Conservation (phyloP, 2,329 filamentous ascomycete genomes). For the Monilinia fructicola region DNA sequence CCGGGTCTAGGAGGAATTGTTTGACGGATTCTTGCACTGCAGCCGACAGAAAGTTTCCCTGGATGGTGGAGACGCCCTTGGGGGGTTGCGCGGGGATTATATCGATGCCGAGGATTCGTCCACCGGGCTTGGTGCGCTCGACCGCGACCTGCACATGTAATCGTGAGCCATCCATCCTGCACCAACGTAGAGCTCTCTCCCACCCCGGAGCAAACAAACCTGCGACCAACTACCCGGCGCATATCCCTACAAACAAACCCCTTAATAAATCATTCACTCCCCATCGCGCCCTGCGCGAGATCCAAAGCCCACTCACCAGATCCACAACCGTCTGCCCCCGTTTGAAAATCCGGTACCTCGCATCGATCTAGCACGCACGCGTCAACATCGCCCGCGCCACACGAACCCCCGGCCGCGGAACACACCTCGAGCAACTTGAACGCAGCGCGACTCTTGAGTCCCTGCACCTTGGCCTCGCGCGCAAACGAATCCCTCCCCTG, state of each 20-base stretch:
- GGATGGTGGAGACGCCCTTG: slow-evolving; percentile 86
- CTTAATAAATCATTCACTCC: slow-evolving; percentile 15
- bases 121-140: slow-evolving; percentile 71
- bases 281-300: neutral
- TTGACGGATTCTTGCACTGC: slow-evolving; percentile 74
- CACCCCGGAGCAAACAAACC: slow-evolving; percentile 42
- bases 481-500: slow-evolving; percentile 73
- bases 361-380: neutral
- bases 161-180: too few species aligned
- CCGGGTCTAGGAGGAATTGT: slow-evolving; percentile 67
- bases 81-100: slow-evolving; percentile 91
- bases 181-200: too few species aligned
- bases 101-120: slow-evolving; percentile 87
- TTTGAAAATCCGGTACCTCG: too few species aligned
- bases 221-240: slow-evolving; percentile 74
- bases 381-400: too few species aligned
- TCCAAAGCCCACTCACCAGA: slow-evolving; percentile 40
- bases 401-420: neutral
- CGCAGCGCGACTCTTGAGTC: slow-evolving; percentile 84
- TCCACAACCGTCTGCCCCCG: too few species aligned
- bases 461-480: slow-evolving; percentile 72
- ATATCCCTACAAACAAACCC: slow-evolving; percentile 57
- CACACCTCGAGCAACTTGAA: slow-evolving; percentile 86
- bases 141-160: slow-evolving; percentile 67
- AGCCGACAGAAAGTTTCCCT: slow-evolving; percentile 85